Base-by-base conservation (phyloP, 352 stramenopile genomes). In the Globisporangium takayamanum region DNA sequence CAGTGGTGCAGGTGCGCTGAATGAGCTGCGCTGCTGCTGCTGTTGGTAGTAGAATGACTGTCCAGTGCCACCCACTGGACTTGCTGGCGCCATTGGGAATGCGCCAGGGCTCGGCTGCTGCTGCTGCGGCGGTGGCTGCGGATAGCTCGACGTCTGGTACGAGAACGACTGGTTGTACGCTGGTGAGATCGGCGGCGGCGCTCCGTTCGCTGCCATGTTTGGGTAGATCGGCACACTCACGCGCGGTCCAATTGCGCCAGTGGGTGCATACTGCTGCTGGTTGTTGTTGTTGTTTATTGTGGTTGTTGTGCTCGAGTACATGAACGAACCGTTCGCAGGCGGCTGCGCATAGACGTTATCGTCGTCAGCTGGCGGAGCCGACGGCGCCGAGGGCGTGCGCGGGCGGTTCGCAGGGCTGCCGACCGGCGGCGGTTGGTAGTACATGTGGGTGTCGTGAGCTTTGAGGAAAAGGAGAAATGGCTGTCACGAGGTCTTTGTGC, bases 371-470 rank as follows among this genome's bases (percentile, higher is more conserved):
- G 67, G 72, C 14, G 74, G 74, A 5, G 72, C 74, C 0, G 70
- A 82, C 2, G 73, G 73, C 28, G 70, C 61, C 54, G 74, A 76
- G 11, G 72, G 56, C 53, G 69, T 56, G 30, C 68, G 60, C 12
- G 62, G 22, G 2, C 41, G 52, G 15, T 25, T 42, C 12, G 20
- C 48, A 20, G 39, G 41, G 37, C 26, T 39, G 48, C 63, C 66
- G 8, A 57, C 47, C 22, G 59, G 30, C 12, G 57, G 71, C 16
- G 26, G 41, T 7, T 56, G 57, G 41, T 50, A 56, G 57, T 62
- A 53, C 57, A 57, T 57, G 26, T 36, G 37, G 7, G 28, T 16
- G 16, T 30, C n/a, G 2, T 20, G 53, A 7, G 36, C 7, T 45
- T 6, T 4, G 25, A 16, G 14, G 20, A 15, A 49, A 26, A 2